Percentiles rank a stretch among this genome's conserved stretches.
These are phyloP conservation scores for Cenchrus purpureus DNA, from an alignment of 176 grass and related monocot genomes.

Conservation along the genomic window DNA sequence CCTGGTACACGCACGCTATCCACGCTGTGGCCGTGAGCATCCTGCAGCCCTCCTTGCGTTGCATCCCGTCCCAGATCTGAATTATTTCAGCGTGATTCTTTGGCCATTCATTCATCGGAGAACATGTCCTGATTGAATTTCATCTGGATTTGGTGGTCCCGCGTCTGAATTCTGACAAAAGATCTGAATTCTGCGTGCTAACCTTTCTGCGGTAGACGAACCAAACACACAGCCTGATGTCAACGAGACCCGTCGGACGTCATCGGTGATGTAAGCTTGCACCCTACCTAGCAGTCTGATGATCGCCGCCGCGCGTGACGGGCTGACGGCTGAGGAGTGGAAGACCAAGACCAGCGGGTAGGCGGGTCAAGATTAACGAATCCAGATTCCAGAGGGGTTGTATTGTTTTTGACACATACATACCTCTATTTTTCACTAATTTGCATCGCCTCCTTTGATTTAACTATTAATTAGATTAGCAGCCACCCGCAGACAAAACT, in stretches of 20 bases:
- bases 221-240: neutral
- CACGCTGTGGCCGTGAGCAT: neutral
- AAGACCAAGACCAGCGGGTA: neutral
- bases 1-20: neutral
- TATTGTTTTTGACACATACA: neutral
- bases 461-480: neutral
- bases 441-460: neutral
- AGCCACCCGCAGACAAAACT: too few species aligned
- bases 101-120: neutral
- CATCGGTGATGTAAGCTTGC: constrained; percentile 31
- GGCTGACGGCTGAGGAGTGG: neutral
- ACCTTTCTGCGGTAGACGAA: neutral
- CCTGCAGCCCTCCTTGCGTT: neutral
- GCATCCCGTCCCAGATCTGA: neutral
- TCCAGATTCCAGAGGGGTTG: neutral
- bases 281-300: neutral
- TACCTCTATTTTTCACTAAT: neutral
- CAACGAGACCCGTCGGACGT: neutral
- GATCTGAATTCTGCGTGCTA: neutral
- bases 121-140: too few species aligned
- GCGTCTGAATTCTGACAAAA: neutral
- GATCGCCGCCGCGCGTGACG: neutral
- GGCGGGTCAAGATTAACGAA: neutral
- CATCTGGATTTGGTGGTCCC: too few species aligned
- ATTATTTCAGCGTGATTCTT: neutral